phyloP scores from a whole-genome alignment of 176 grass and related monocot genomes.

The Carex littledalei region DNA sequence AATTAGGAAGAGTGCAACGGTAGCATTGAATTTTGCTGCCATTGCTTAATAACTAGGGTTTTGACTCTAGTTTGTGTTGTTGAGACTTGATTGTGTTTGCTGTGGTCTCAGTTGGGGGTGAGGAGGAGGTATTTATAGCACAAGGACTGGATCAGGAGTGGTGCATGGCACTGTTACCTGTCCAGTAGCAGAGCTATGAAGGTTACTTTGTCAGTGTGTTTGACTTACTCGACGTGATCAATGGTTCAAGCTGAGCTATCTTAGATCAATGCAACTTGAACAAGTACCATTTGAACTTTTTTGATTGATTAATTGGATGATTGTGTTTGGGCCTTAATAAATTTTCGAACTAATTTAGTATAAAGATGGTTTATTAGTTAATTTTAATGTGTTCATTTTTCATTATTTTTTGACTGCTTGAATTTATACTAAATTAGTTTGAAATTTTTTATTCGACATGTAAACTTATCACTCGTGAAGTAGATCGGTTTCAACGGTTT shows the following conservation, averaged over 20 bases:
- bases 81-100: neutral
- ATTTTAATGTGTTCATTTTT: too few relatives aligned
- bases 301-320: neutral
- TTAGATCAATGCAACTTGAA: neutral
- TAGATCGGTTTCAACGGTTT: too few relatives aligned
- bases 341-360: too few relatives aligned
- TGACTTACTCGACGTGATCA: neutral
- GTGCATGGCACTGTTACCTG: neutral
- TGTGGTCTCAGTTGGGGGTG: neutral
- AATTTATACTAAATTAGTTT: too few relatives aligned
- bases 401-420: too few relatives aligned
- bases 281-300: neutral
- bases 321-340: neutral
- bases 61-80: neutral
- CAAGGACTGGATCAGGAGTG: neutral
- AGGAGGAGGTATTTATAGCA: conserved; percentile 7
- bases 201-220: neutral
- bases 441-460: too few relatives aligned
- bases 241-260: neutral
- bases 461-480: too few relatives aligned
- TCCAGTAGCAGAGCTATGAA: neutral
- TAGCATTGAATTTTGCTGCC: conserved; percentile 14
- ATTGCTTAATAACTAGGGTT: conserved; percentile 8
- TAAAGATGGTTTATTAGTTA: too few relatives aligned
- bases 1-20: neutral